Base-by-base conservation (phyloP, 1,139 yeast species). In the Geotrichum fermentans region DNA sequence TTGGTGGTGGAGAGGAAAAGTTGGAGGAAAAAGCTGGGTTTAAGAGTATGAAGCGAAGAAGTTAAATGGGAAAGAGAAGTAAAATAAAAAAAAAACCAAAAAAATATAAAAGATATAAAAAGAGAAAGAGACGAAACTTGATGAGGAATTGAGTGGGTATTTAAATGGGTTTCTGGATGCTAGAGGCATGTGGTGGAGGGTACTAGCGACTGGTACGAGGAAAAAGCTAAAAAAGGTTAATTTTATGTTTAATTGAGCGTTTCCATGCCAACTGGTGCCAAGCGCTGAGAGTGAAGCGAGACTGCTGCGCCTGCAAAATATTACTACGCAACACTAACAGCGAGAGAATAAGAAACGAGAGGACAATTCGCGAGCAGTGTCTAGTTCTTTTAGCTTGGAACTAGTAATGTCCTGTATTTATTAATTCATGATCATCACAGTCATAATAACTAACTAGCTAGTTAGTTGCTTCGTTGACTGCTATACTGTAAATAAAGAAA, bases 241-340 rank as follows among this genome's bases (percentile, higher is more conserved):
- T n/a, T 37, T 21, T n/a, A 14, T 10, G 29, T 22, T 14, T 37
- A 37, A 37, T 20, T 21, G 29, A n/a, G 13, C 13, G 38, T 41
- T 41, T 37, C n/a, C 37, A 41, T 33, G 30, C 22, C 32, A 22
- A 41, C 44, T 3, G 10, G 6, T 28, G 6, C 17, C n/a, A n/a
- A n/a, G n/a, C n/a, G n/a, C n/a, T n/a, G n/a, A n/a, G n/a, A n/a
- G n/a, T n/a, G n/a, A n/a, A n/a, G n/a, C n/a, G n/a, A n/a, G n/a
- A n/a, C n/a, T n/a, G n/a, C n/a, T n/a, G n/a, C n/a, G n/a, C n/a
- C n/a, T n/a, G n/a, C n/a, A n/a, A n/a, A n/a, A n/a, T n/a, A n/a
- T n/a, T n/a, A n/a, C n/a, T n/a, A n/a, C n/a, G n/a, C n/a, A n/a
- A n/a, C n/a, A n/a, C n/a, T n/a, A n/a, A n/a, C n/a, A n/a, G n/a